Evolutionary conservation across 2,329 filamentous ascomycete genomes (phyloP), one percentile per base, ranked within the genome.

Genomic region (Scedosporium aurantiacum): DNA sequence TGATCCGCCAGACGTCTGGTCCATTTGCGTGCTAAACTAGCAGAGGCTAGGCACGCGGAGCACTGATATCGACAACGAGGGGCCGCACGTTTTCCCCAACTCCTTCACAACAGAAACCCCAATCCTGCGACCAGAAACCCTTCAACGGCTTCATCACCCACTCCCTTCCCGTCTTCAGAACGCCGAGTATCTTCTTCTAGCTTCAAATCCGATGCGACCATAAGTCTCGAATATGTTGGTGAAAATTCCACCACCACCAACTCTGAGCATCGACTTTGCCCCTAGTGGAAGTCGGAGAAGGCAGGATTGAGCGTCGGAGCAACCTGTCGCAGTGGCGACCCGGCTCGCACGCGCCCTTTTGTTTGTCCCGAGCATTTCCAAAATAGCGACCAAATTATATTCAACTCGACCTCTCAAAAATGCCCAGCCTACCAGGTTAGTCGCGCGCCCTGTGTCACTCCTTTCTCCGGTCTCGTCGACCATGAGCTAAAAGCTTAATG

Each of bases 371-470:
- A 45, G 50, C 23, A 23, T n/a, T 52, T 45, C 40, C 37, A 56
- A 50, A 41, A 25, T 27, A 57, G 54, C 27, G 27, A 45, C 27
- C 16, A 32, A 21, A 63, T 57, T 57, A 61, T 50, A 59, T 61
- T 64, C 32, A 47, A 57, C 28, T 25, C 25, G 16, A 54, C n/a
- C 23, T n/a, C 10, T 41, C 66, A 73, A 79, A 71, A 66, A 83
- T 84, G 81, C 81, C 81, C 69, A 78, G 80, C 64, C 75, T 83
- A 70, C 81, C 81, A 70, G 75, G 81, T 83, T 73, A 71, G 79
- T 70, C 18, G 28, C 57, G 47, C n/a, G 43, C 63, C 41, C 28
- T 40, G 63, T 43, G 47, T 54, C 40, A 50, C 41, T 50, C 54
- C n/a, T 59, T 18, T 58, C 55, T 61, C 58, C 32, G 40, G 40